These are phyloP conservation scores for Fusarium sp. DNA, from an alignment of 2,329 filamentous ascomycete species.

Conservation along the genomic window DNA sequence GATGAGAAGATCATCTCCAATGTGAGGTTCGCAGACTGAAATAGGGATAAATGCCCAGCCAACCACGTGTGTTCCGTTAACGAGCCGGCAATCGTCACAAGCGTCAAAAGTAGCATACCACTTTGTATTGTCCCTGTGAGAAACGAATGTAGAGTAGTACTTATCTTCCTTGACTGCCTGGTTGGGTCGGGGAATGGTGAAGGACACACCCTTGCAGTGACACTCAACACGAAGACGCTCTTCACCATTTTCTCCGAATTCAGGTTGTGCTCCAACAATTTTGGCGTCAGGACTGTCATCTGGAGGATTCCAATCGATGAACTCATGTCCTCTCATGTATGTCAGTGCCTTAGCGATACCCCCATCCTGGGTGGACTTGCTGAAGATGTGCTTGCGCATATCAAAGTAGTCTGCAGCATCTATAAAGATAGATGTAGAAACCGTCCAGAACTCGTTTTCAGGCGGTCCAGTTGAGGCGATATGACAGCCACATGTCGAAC, in stretches of 20 bases:
- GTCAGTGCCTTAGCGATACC: conserved; percentile 54
- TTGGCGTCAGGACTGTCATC: conserved; percentile 44
- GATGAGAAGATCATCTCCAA: conserved; percentile 52
- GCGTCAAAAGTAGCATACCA: conserved; percentile 57
- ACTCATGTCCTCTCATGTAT: conserved; percentile 44
- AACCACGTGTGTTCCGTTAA: conserved; percentile 55
- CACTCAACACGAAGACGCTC: conserved; percentile 58
- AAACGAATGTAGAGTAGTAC: conserved; percentile 50
- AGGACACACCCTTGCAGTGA: conserved; percentile 60
- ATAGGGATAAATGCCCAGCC: conserved; percentile 58
- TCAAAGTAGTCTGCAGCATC: conserved; percentile 51
- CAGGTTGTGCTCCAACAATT: conserved; percentile 43
- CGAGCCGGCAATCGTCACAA: conserved; percentile 58
- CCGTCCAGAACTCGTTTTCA: conserved; percentile 51
- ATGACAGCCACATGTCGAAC: conserved; percentile 59
- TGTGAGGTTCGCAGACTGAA: conserved; percentile 50
- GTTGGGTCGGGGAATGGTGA: conserved; percentile 56
- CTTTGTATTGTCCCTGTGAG: conserved; percentile 53
- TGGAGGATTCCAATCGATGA: conserved; percentile 53
- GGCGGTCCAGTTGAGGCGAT: conserved; percentile 51
- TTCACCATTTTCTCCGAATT: conserved; percentile 51
- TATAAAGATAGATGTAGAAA: conserved; percentile 55
- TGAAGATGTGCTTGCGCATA: conserved; percentile 52
- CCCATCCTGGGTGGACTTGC: conserved; percentile 51
- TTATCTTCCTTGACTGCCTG: conserved; percentile 46